phyloP scores from a whole-genome alignment of 495 filamentous ascomycete species.

The Xylaria intraflava region DNA sequence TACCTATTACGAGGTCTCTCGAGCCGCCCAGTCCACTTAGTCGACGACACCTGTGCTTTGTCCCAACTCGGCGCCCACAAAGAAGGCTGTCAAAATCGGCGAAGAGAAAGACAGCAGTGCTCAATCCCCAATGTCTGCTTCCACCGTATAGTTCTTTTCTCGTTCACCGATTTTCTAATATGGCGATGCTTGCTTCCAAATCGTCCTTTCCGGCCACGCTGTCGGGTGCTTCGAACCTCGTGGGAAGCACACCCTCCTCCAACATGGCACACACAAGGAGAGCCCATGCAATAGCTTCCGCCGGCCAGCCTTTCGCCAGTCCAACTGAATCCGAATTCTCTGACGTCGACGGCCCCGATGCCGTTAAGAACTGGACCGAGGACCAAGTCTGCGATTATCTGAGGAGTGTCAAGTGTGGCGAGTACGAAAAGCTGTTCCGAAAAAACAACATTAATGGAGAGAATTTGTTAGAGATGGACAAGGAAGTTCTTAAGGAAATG shows the following conservation, averaged over 20 bases:
- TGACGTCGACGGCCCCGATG: conserved; percentile 53
- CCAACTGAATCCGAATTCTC: conserved; percentile 95
- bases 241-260: conserved; percentile 45
- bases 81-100: conserved; percentile 1
- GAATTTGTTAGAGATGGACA: conserved; percentile 93
- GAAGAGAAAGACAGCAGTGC: conserved; percentile 4
- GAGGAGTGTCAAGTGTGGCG: conserved; percentile 77
- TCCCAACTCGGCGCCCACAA: conserved; percentile 6
- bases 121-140: conserved; percentile 19
- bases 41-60: conserved; percentile 13
- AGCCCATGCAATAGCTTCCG: conserved; percentile 47
- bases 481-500: conserved; percentile 93
- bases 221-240: conserved; percentile 47
- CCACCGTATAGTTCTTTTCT: conserved; percentile 12
- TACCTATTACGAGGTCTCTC: neutral
- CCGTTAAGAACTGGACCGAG: conserved; percentile 79
- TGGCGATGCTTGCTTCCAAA: conserved; percentile 87
- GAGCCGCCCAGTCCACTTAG: conserved; percentile 18
- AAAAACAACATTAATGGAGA: conserved; percentile 95
- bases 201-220: conserved; percentile 62
- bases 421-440: conserved; percentile 89
- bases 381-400: conserved; percentile 86
- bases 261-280: conserved; percentile 50
- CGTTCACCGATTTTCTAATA: conserved; percentile 25
- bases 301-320: conserved; percentile 67